Evolutionary conservation across 2,329 filamentous ascomycete genomes (phyloP), one percentile per base, ranked within the genome.

Genomic region (Dothiorella sarmentorum): DNA sequence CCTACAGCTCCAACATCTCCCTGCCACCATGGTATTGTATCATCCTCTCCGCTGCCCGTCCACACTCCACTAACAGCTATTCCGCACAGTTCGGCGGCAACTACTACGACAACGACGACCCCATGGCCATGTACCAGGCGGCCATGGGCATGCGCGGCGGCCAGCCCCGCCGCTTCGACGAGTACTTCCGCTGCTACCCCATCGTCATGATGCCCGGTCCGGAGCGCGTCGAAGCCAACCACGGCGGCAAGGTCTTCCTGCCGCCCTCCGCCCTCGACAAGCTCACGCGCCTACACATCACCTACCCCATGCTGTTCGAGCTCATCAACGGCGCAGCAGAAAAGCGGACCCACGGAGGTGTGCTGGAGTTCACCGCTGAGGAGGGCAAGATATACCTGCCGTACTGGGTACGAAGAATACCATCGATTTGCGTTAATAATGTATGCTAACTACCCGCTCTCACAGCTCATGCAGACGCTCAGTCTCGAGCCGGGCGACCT

Each of bases 111-210:
- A 73, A 80, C 59, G 78, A 82, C 65, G 82, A 80, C 58, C 75
- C 75, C 44, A 78, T 81, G 73, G 72, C 78, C 60, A 79, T 83
- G 68, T 80, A 83, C 61, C 78, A 81, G 61, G 73, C 76, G 13
- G 77, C 78, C 60, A 80, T 84, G 73, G 70, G 82, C 61, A 77
- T 77, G 33, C 78, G 77, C 62, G 77, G 74, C 52, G 73, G 76
- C 27, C 71, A 72, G 68, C 80, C 76, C 66, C 89, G 91, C 67
- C 90, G 92, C 61, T 99, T 99, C 78, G 93, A 99, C 75, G 94
- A 99, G 75, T 97, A 96, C 79, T 97, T 97, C 77, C 88, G 94
- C 68, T 97, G 92, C 80, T 99, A 97, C 70, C 94, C 94, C 42
- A 84, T 97, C 68, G 86, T 88, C 67, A 97, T 99, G 92, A 85